These are phyloP conservation scores for Colletotrichum zoysiae DNA, from an alignment of 2,329 filamentous ascomycete genomes.

Conservation along the genomic window DNA sequence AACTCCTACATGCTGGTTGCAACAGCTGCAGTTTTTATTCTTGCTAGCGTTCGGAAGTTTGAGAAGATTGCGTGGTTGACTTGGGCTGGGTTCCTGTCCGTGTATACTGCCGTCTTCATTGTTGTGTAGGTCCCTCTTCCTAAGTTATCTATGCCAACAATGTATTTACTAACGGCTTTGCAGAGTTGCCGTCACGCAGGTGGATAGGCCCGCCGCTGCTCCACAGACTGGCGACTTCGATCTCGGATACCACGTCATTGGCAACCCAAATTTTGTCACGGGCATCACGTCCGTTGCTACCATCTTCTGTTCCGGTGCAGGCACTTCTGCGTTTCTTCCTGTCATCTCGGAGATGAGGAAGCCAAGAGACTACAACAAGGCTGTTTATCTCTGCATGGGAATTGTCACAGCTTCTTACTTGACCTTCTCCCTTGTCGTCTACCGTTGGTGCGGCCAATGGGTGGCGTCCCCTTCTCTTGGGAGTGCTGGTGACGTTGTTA, in stretches of 20 bases:
- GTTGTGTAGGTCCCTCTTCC: conserved; percentile 57
- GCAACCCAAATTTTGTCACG: conserved; percentile 67
- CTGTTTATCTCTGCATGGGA: conserved; percentile 69
- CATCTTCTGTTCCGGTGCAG: conserved; percentile 71
- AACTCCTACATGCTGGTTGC: conserved; percentile 69
- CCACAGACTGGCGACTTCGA: conserved; percentile 70
- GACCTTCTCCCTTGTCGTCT: conserved; percentile 70
- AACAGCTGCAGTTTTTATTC: conserved; percentile 60
- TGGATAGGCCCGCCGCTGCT: conserved; percentile 70
- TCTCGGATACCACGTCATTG: conserved; percentile 69
- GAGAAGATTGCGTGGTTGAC: conserved; percentile 72
- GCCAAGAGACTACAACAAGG: conserved; percentile 70
- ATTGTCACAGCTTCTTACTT: conserved; percentile 70
- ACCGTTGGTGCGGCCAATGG: conserved; percentile 71
- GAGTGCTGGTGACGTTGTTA: conserved; percentile 69
- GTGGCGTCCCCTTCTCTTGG: conserved; percentile 73
- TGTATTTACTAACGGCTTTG: conserved; percentile 2
- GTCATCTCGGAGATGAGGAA: conserved; percentile 75
- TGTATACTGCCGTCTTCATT: conserved; percentile 70
- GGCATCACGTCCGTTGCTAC: conserved; percentile 70
- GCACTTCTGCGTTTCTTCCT: conserved; percentile 71
- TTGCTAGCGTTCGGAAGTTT: conserved; percentile 69
- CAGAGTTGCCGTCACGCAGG: conserved; percentile 67
- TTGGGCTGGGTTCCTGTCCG: conserved; percentile 69
- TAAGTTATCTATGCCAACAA: background rate